Evolutionary conservation across 2,329 filamentous ascomycete genomes (phyloP), one percentile per base, ranked within the genome.

Genomic region (Monilinia fructigena): DNA sequence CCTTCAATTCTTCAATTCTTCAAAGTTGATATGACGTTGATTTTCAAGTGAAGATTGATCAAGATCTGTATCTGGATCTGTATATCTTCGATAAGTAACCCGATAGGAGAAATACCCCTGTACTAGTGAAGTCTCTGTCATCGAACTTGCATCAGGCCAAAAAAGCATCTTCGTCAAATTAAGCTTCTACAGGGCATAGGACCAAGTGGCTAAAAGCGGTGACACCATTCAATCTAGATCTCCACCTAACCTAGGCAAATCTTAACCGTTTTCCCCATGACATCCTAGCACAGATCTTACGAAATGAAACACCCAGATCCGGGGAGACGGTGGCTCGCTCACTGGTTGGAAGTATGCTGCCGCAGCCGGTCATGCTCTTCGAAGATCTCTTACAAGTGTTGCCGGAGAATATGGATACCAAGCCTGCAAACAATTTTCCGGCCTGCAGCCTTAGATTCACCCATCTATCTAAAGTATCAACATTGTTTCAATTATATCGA

Each of bases 181-280:
- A 60, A 61, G 58, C 58, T 61, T 61, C 58, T 31, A 50, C 47
- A 40, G n/a, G 58, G 45, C 58, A 45, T 61, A 56, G 58, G 58
- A 31, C 28, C 58, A n/a, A 61, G 58, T 61, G 58, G 58, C 58
- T 61, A 61, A 60, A 59, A 52, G 58, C 45, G 45, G 58, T 61
- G 45, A 52, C 58, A 61, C 58, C 58, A 38, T 38, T 52, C 6
- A 18, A 42, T 16, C 31, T 35, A 35, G 31, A 58, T 58, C 55
- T 58, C 56, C 56, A 60, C 42, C 42, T 18, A 35, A 28, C 23
- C 42, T 60, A 48, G 28, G 42, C 42, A 48, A 48, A 59, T 35
- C 31, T 60, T 48, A 38, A n/a, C 58, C 45, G 45, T 61, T 50
- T 38, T 38, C 58, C 28, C 45, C 28, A 61, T 61, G 31, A 20